Evolutionary conservation across 768 basidiomycete genomes (phyloP).

Genomic region (Phlegmacium glaucopus): DNA sequence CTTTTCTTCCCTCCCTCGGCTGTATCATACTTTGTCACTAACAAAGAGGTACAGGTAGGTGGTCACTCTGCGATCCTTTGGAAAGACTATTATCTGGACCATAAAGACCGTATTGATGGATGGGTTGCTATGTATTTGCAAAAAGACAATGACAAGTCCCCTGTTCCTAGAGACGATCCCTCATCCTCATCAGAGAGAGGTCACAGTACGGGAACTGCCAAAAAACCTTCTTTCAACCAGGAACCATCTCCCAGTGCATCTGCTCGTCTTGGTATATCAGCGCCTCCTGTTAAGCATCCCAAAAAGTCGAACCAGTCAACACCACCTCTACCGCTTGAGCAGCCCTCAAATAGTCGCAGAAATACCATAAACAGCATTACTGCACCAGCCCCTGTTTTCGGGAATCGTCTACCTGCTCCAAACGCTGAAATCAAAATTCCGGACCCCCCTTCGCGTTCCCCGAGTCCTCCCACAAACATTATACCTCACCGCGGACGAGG

Average conservation of each 20-base stretch:
- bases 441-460: slow-evolving; percentile 64
- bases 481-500: slow-evolving; percentile 42
- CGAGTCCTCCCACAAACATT: slow-evolving; percentile 56
- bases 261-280: slow-evolving; percentile 15
- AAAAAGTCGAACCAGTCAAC: slow-evolving; percentile 24
- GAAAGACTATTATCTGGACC: slow-evolving; percentile 80
- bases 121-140: slow-evolving; percentile 35
- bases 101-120: slow-evolving; percentile 57
- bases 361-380: slow-evolving; percentile 63
- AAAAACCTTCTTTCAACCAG: slow-evolving; percentile 42
- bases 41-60: slow-evolving; percentile 33
- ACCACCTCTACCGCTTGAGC: slow-evolving; percentile 18
- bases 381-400: slow-evolving; percentile 45
- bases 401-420: slow-evolving; percentile 52
- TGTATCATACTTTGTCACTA: slow-evolving; percentile 13
- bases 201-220: slow-evolving; percentile 29
- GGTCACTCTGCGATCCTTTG: slow-evolving; percentile 59
- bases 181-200: slow-evolving; percentile 12
- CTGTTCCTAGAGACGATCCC: neutral
- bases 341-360: slow-evolving; percentile 29
- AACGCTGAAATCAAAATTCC: slow-evolving; percentile 59
- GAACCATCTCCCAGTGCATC: slow-evolving; percentile 22
- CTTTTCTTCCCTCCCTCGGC: slow-evolving; percentile 17
- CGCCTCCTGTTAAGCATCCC: slow-evolving; percentile 16
- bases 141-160: slow-evolving; percentile 20